Base-by-base conservation (phyloP, 148 eudicot species). In the Cornus suecica region DNA sequence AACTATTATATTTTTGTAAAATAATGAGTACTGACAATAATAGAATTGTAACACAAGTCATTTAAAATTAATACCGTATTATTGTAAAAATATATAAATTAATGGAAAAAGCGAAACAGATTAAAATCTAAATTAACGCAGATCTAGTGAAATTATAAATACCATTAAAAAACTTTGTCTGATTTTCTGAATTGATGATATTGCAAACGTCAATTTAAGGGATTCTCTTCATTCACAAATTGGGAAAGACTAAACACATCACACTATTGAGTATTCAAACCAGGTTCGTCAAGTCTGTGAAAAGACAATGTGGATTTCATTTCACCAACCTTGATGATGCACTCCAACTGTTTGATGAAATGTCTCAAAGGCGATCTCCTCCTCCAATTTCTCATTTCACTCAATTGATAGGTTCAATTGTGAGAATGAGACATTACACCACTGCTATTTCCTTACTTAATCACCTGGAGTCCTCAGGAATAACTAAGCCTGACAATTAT, bases 401-500 rank as follows among this genome's bases (percentile, higher is more conserved):
- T 70, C 18, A 70, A 48, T 30, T 70, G n/a, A 13, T 48, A 14
- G 25, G 18, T n/a, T 20, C 73, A 4, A 23, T 70, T 70, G 56
- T 28, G 24, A 45, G 52, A 24, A 24, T 13, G 24, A 70, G 26
- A 29, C 51, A 70, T 26, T 70, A 70, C 22, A 42, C 61, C 2
- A 70, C 73, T 16, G 61, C 14, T 9, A 48, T 70, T 70, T 70
- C 73, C 10, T n/a, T 70, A 22, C 22, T 70, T 37, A n/a, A 10
- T 1, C 24, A 25, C 11, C 10, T 70, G 26, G 54, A 24, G 14
- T 42, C 24, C 7, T 70, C 24, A 4, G 51, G 72, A 42, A 11
- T 25, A 8, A 2, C 23, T 25, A 7, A 16, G 61, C 52, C 66
- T 14, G 16, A 45, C 11, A 3, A 4, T 41, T 41, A n/a, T 11